Evolutionary conservation across 345 rosid genomes (phyloP).

Genomic region (Fremontodendron californicum): DNA sequence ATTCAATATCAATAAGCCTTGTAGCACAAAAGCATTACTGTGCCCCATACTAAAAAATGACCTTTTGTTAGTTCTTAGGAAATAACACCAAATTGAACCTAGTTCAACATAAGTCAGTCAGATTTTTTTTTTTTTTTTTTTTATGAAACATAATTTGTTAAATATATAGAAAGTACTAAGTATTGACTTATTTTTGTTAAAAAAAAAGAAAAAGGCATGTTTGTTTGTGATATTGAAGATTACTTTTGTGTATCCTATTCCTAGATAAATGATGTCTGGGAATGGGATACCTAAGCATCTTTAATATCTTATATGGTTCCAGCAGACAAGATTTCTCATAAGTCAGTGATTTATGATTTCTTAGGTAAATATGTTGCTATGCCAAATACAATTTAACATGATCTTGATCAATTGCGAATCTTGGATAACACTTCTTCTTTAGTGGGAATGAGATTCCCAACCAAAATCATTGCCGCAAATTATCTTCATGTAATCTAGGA

Average conservation of each 20-base stretch:
- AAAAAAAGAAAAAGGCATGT: neutral
- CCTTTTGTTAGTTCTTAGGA: neutral
- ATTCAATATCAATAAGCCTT: neutral
- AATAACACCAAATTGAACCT: neutral
- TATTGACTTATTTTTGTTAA: neutral
- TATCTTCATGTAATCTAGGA: no score
- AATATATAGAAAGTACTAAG: neutral
- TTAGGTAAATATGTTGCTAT: neutral
- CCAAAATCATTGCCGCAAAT: no score
- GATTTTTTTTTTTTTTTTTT: neutral
- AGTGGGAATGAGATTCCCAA: neutral
- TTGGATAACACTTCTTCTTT: neutral
- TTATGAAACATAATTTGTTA: neutral
- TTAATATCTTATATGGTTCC: neutral
- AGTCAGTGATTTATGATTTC: neutral
- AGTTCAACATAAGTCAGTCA: neutral
- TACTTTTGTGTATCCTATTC: neutral
- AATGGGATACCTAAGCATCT: neutral
- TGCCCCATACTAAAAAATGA: neutral
- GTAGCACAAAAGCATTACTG: neutral
- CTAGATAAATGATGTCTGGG: neutral
- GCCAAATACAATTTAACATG: neutral
- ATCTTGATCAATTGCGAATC: neutral
- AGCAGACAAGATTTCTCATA: neutral
- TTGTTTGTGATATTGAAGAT: neutral